phyloP scores from a whole-genome alignment of 192 early-diverging fungal species.

The Umbelopsis sp. region DNA sequence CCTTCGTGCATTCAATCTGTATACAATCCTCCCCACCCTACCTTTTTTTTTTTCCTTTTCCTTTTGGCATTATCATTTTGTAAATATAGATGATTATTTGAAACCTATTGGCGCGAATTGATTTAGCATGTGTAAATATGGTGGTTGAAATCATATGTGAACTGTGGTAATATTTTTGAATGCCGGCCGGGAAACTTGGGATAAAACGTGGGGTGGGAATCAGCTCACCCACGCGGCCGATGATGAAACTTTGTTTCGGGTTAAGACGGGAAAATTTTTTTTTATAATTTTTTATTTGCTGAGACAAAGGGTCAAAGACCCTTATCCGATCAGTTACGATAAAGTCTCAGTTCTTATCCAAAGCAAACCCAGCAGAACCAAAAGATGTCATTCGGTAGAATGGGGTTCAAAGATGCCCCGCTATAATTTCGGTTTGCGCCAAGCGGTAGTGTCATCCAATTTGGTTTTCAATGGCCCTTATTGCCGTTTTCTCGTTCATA shows the following conservation, averaged over 20 bases:
- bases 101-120: neutral
- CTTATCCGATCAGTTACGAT: slow-evolving; percentile 1
- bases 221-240: neutral
- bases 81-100: neutral
- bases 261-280: slow-evolving; percentile 5
- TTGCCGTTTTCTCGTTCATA: slow-evolving; percentile 41
- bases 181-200: neutral
- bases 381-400: too few relatives aligned
- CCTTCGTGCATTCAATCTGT: too few relatives aligned
- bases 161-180: neutral
- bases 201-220: slow-evolving; percentile 19
- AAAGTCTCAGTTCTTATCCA: neutral
- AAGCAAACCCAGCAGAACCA: too few relatives aligned
- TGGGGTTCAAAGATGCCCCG: too few relatives aligned
- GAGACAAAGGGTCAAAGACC: neutral
- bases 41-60: too few relatives aligned
- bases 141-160: neutral
- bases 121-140: neutral
- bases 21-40: too few relatives aligned
- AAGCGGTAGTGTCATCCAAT: too few relatives aligned
- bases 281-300: neutral
- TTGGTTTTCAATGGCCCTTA: neutral
- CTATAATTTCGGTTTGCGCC: too few relatives aligned
- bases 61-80: neutral
- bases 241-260: slow-evolving; percentile 16